These are phyloP conservation scores for Cytospora paraplurivora DNA, from an alignment of 2,329 filamentous ascomycete species.

Conservation along the genomic window DNA sequence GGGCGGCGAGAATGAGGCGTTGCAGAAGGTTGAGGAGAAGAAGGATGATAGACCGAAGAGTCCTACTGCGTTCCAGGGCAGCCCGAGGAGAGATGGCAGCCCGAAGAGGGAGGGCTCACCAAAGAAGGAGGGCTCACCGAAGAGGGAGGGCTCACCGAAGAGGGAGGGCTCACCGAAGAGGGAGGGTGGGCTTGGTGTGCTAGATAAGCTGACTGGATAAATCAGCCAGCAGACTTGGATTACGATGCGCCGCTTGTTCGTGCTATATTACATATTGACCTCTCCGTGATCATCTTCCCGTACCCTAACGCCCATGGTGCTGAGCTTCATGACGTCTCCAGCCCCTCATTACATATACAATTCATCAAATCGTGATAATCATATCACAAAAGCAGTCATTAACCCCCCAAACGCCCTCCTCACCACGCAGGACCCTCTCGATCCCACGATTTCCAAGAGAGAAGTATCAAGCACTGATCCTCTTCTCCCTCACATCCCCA, in stretches of 20 bases:
- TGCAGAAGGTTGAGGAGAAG: conserved; percentile 25
- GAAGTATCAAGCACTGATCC: conserved; percentile 18
- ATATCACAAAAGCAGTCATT: conserved; percentile 5
- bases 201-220: not conserved
- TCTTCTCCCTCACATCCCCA: conserved; percentile 13
- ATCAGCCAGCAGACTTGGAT: not conserved
- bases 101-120: conserved; percentile 7
- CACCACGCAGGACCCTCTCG: not conserved
- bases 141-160: conserved; percentile 1
- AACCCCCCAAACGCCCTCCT: not conserved
- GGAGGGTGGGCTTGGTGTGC: not conserved
- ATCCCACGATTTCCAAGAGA: not conserved
- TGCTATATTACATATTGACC: conserved; percentile 3
- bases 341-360: not conserved
- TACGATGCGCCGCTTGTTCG: not conserved
- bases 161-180: conserved; percentile 1
- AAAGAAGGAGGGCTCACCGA: conserved; percentile 7
- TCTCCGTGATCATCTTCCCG: conserved; percentile 4
- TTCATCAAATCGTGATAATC: conserved; percentile 19
- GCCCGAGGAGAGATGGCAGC: conserved; percentile 11
- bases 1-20: conserved; percentile 30
- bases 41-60: conserved; percentile 20
- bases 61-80: not conserved
- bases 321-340: not conserved
- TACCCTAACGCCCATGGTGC: not conserved